Base-by-base conservation (phyloP, 805 yeast genomes). In the Myxozyma mucilagina region DNA sequence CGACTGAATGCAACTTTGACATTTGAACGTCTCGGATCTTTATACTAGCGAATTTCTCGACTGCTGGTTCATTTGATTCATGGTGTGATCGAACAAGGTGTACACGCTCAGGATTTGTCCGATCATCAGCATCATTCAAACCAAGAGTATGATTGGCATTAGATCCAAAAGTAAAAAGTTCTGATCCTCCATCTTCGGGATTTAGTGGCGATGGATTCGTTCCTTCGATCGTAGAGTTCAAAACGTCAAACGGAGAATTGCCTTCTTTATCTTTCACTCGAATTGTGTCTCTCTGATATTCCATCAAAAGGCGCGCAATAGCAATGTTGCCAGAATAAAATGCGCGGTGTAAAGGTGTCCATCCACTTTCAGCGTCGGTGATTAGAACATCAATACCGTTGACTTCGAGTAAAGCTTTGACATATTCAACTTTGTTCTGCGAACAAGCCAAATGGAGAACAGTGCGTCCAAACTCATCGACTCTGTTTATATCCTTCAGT, bases 341-440 rank as follows among this genome's bases (percentile, higher is more conserved):
- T 3, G 90, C 83, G 61, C 84, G 82, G 72, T 92, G 97, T 34
- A 92, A 76, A 31, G 90, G 83, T 47, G 89, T 87, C 87, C 96
- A 91, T 1, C 90, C 87, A 70, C 83, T 89, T 72, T 91, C 97
- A 55, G 76, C 76, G 72, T 92, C 97, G 1, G 77, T 73, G 0
- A 80, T 68, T 2, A 74, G 67, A 1, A 79, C 66, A 56, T 84
- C 83, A 24, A 82, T 69, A 16, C 80, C 78, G 8, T 80, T 78
- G 63, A 81, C 80, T 55, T 76, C 78, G 43, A 87, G 72, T 7
- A 87, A 65, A 24, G 75, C 75, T 8, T 73, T 68, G 16, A 88
- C 73, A 31, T 78, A 69, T 57, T 81, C 84, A 51, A 74, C 70
- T 50, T 83, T 75, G 62, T 86, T 84, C 48, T 79, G 65, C 38